Conservation (phyloP, 1,284 basidiomycete species). For the Trametes polyzona region DNA sequence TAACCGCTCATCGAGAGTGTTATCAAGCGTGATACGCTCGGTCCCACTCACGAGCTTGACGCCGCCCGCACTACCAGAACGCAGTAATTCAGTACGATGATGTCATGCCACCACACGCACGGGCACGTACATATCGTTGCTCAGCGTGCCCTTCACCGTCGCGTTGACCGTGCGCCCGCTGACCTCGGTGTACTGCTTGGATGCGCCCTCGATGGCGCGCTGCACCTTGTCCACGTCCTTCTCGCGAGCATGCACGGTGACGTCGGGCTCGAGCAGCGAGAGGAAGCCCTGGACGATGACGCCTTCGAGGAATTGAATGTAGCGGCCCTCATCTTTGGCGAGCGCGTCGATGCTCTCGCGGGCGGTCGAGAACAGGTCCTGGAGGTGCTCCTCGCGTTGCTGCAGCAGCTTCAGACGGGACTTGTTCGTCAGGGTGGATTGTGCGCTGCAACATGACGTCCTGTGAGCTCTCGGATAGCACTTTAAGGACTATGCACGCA, state of each 20-base stretch:
- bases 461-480: too few species aligned
- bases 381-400: constrained; percentile 90
- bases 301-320: constrained; percentile 79
- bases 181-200: constrained; percentile 69
- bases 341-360: constrained; percentile 68
- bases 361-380: constrained; percentile 85
- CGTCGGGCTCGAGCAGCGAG: constrained; percentile 64
- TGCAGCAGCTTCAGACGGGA: constrained; percentile 92
- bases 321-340: constrained; percentile 72
- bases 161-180: constrained; percentile 73
- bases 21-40: constrained; percentile 85
- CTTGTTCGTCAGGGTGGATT: constrained; percentile 96
- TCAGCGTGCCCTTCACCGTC: constrained; percentile 68
- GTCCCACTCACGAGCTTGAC: constrained; percentile 75
- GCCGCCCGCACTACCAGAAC: constrained; percentile 80
- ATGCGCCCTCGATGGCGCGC: constrained; percentile 67
- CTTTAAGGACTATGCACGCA: constrained; percentile 55
- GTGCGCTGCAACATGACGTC: constrained; percentile 63
- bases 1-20: constrained; percentile 89
- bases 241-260: constrained; percentile 64
- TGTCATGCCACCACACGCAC: not conserved
- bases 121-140: constrained; percentile 66
- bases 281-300: constrained; percentile 82
- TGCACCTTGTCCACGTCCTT: constrained; percentile 61
- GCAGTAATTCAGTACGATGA: constrained; percentile 1